Evolutionary conservation across 78 protist genomes (phyloP).

Genomic region (Pigoraptor vietnamica): DNA sequence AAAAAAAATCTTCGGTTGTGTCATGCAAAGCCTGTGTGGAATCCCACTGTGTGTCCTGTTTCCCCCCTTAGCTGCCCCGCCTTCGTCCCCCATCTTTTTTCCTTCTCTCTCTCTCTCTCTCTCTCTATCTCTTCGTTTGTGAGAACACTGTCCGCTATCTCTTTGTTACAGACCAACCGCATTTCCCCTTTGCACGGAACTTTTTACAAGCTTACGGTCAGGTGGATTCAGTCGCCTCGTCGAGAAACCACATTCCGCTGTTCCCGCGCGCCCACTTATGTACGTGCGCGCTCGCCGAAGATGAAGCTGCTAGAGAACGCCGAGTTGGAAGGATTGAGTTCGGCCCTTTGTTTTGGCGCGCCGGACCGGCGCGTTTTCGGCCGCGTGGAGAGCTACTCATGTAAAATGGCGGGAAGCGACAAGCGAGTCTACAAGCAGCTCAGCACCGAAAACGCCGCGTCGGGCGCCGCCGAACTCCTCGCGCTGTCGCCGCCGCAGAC

Average conservation of each 20-base stretch:
- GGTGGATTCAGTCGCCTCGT: too few species aligned
- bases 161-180: background rate
- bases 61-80: background rate
- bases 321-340: background rate
- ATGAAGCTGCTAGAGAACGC: background rate
- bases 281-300: background rate
- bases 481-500: background rate
- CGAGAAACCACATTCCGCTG: too few species aligned
- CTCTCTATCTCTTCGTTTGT: too few species aligned
- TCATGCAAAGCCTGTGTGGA: background rate
- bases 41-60: background rate
- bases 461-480: background rate
- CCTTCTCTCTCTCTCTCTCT: background rate
- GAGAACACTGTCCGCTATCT: too few species aligned
- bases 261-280: too few species aligned
- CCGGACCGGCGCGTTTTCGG: background rate
- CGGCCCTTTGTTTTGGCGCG: background rate
- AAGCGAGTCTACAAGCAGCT: slow-evolving; percentile 29
- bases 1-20: too few species aligned
- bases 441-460: slow-evolving; percentile 24
- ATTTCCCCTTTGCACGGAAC: background rate
- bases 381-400: slow-evolving; percentile 31
- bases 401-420: slow-evolving; percentile 45
- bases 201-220: too few species aligned
- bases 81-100: background rate